Conservation (phyloP, 495 filamentous ascomycete species). For the Neurospora sp. region DNA sequence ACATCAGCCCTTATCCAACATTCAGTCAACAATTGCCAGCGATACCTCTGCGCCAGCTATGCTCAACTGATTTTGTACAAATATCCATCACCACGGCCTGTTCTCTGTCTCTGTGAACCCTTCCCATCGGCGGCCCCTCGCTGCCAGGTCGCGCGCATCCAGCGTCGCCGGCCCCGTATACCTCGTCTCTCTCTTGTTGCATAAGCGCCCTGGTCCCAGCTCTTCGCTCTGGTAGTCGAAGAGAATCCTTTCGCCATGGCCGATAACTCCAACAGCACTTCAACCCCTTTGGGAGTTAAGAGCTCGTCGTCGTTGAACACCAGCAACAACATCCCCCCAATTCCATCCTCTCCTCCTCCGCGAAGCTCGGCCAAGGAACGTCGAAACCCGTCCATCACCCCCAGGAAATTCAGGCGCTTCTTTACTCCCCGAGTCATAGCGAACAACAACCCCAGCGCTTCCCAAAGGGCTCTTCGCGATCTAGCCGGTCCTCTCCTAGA, state of each 20-base stretch:
- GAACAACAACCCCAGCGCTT: conserved; percentile 37
- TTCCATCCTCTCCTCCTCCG: conserved; percentile 26
- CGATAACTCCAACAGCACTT: conserved; percentile 13
- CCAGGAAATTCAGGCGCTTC: conserved; percentile 67
- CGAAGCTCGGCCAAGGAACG: conserved; percentile 31
- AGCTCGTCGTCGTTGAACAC: conserved; percentile 13
- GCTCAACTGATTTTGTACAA: not conserved
- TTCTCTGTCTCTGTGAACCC: not conserved
- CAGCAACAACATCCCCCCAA: conserved; percentile 13
- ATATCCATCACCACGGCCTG: not conserved
- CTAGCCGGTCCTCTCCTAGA: conserved; percentile 58
- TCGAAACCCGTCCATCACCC: conserved; percentile 51
- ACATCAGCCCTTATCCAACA: not conserved
- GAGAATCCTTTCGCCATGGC: not conserved
- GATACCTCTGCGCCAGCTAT: not conserved
- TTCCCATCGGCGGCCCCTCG: not conserved
- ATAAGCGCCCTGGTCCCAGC: not conserved
- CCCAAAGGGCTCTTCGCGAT: conserved; percentile 56
- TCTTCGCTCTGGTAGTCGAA: not conserved
- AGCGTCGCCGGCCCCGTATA: not conserved
- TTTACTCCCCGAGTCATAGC: conserved; percentile 60
- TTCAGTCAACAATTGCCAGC: not conserved
- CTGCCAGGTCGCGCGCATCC: not conserved
- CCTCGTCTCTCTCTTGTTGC: not conserved
- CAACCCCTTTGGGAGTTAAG: conserved; percentile 9